Evolutionary conservation across 345 rosid genomes (phyloP).

Genomic region (Sisymbrium altissimum): DNA sequence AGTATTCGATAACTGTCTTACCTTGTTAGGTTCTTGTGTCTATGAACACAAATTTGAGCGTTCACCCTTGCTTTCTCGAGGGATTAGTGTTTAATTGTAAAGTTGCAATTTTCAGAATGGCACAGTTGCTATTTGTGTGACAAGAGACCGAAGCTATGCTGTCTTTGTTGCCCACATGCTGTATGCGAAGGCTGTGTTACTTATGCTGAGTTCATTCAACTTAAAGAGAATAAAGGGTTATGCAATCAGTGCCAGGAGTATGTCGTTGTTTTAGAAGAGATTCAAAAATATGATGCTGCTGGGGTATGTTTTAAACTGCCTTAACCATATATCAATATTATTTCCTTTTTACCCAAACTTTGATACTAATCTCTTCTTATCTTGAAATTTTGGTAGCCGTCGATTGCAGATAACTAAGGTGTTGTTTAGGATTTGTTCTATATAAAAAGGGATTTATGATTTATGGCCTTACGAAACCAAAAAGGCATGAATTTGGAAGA

Average conservation of each 20-base stretch:
- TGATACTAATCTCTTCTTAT: background rate
- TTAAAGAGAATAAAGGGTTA: constrained; percentile 30
- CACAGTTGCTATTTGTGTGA: constrained; percentile 35
- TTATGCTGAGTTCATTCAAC: constrained; percentile 18
- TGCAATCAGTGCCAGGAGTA: constrained; percentile 28
- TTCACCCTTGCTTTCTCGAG: too few species aligned
- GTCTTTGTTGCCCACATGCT: constrained; percentile 30
- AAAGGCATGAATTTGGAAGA: background rate
- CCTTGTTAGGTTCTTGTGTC: background rate
- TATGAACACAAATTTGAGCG: background rate
- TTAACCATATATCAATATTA: background rate
- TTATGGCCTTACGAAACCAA: background rate
- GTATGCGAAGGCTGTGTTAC: constrained; percentile 26
- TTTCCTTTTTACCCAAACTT: background rate
- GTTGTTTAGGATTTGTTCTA: background rate
- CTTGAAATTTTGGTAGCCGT: constrained; percentile 4
- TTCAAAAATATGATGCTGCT: constrained; percentile 19
- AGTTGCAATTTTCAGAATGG: constrained; percentile 22
- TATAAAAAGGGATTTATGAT: background rate
- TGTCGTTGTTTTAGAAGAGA: constrained; percentile 27
- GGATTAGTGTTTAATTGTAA: background rate
- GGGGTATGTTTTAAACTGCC: constrained; percentile 19
- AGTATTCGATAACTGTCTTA: background rate
- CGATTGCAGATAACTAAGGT: background rate
- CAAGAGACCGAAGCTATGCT: constrained; percentile 15